Percentiles rank a stretch among this genome's conserved stretches.
These are phyloP conservation scores for Crithidia expoeki DNA, from an alignment of 208 protist species.

Conservation along the genomic window DNA sequence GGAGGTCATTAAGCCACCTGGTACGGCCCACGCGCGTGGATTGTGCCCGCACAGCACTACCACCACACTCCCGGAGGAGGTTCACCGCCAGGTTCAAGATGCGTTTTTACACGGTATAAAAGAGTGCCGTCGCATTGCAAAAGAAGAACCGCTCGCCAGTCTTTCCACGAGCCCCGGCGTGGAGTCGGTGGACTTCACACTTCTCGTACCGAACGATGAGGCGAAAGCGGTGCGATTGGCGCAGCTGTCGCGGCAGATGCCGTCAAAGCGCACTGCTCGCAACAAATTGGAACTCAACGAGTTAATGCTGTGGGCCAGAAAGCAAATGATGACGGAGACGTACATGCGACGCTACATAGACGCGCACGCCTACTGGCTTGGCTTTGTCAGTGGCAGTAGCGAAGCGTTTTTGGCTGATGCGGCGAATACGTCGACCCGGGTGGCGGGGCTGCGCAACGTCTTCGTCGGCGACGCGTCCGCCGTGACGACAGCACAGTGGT, in stretches of 20 bases:
- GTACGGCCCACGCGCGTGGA: neutral
- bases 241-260: conserved; percentile 57
- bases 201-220: conserved; percentile 46
- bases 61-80: conserved; percentile 5
- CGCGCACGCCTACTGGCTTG: conserved; percentile 81
- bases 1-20: neutral
- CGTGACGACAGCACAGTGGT: conserved; percentile 51
- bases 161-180: conserved; percentile 35
- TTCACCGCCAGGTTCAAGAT: conserved; percentile 31
- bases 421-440: conserved; percentile 16
- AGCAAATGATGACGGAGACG: conserved; percentile 21
- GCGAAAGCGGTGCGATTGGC: conserved; percentile 65
- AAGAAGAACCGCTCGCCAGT: conserved; percentile 42
- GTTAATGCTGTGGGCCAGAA: conserved; percentile 52
- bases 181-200: conserved; percentile 73
- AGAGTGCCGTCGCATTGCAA: conserved; percentile 53
- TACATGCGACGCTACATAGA: conserved; percentile 79
- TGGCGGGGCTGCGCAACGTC: conserved; percentile 47
- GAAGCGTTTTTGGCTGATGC: conserved; percentile 42
- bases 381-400: conserved; percentile 72
- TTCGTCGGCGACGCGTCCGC: conserved; percentile 77
- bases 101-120: conserved; percentile 60
- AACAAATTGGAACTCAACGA: conserved; percentile 44
- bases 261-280: conserved; percentile 42
- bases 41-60: neutral